phyloP scores from a whole-genome alignment of 2,329 filamentous ascomycete genomes.

The Neofusicoccum cordaticola region DNA sequence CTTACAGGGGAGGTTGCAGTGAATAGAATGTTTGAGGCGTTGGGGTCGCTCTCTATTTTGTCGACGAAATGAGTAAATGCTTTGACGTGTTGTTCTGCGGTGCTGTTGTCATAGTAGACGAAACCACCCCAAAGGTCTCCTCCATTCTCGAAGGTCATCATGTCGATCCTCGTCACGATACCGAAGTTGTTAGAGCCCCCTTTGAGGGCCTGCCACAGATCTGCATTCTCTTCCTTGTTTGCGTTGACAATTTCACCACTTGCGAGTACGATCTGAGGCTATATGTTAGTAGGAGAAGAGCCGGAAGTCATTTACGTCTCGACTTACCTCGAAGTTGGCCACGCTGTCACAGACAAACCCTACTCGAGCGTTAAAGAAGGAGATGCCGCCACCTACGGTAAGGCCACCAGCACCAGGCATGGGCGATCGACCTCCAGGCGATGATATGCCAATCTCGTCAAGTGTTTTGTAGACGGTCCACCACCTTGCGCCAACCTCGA shows the following conservation, averaged over 20 bases:
- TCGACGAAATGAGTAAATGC: constrained; percentile 23
- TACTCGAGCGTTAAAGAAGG: neutral
- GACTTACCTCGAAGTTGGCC: neutral
- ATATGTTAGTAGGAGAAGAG: neutral
- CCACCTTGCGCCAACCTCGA: constrained; percentile 28
- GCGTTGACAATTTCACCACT: constrained; percentile 5
- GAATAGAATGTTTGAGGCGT: constrained; percentile 23
- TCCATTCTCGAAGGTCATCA: constrained; percentile 13
- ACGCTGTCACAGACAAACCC: constrained; percentile 8
- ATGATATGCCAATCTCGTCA: constrained; percentile 23
- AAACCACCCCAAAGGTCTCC: constrained; percentile 36
- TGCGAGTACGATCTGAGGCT: constrained; percentile 3
- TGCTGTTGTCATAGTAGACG: constrained; percentile 25
- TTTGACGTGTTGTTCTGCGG: constrained; percentile 22
- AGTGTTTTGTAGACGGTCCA: constrained; percentile 25
- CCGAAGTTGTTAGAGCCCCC: constrained; percentile 40
- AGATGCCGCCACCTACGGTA: constrained; percentile 22
- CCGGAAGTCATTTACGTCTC: no score
- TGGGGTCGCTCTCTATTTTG: constrained; percentile 23
- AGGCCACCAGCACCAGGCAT: constrained; percentile 27
- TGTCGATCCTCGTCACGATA: constrained; percentile 34
- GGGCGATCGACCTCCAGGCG: constrained; percentile 25
- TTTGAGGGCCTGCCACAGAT: constrained; percentile 38
- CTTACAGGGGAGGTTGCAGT: constrained; percentile 22
- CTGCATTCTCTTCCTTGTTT: constrained; percentile 15